phyloP scores from a whole-genome alignment of 345 rosid species.

The Schrenkiella parvula region DNA sequence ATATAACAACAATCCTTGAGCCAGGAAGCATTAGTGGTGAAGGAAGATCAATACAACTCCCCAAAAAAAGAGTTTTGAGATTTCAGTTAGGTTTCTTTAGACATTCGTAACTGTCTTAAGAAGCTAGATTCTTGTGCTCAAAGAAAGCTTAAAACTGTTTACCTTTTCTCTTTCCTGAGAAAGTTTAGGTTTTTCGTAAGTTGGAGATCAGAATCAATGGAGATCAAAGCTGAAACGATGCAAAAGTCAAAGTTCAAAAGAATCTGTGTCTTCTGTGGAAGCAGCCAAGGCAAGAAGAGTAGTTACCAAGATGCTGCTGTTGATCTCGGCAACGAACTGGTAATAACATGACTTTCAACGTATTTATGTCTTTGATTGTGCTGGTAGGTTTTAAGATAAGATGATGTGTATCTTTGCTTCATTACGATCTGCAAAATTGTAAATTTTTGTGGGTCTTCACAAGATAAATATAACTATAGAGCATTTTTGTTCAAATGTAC shows the following conservation, averaged over 20 bases:
- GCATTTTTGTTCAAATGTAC: not conserved
- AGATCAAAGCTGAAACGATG: constrained; percentile 39
- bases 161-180: constrained; percentile 9
- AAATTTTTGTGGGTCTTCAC: not conserved
- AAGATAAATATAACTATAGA: not conserved
- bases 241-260: constrained; percentile 58
- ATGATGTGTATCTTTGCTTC: not conserved
- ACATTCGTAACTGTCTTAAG: constrained; percentile 3
- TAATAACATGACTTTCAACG: constrained; percentile 22
- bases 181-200: not conserved
- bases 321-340: constrained; percentile 83
- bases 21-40: constrained; percentile 17
- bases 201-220: constrained; percentile 34
- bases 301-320: constrained; percentile 90
- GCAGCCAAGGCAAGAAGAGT: constrained; percentile 79
- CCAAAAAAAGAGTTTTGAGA: not conserved
- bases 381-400: not conserved
- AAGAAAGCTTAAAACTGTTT: constrained; percentile 18
- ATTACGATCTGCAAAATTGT: not conserved
- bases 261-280: constrained; percentile 87
- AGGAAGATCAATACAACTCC: constrained; percentile 8
- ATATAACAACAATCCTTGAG: constrained; percentile 29
- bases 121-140: constrained; percentile 20
- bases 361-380: not conserved
- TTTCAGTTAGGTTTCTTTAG: constrained; percentile 8